These are phyloP conservation scores for Colletotrichum plurivorum DNA, from an alignment of 2,329 filamentous ascomycete species.

Conservation along the genomic window DNA sequence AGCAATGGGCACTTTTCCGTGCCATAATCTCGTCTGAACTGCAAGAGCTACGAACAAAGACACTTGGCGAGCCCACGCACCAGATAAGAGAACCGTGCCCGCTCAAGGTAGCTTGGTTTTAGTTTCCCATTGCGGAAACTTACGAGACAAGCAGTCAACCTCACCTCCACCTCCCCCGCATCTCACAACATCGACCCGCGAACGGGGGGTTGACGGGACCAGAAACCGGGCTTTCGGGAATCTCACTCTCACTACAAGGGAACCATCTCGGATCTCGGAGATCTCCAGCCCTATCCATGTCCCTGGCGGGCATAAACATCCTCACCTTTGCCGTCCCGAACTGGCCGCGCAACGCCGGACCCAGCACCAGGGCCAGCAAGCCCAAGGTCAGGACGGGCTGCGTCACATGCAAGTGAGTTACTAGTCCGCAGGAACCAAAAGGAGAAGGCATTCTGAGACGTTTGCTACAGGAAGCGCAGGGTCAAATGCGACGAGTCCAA, in stretches of 20 bases:
- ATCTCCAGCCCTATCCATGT: conserved; percentile 6
- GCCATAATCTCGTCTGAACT: not conserved
- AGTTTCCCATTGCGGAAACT: not conserved
- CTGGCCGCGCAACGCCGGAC: conserved; percentile 31
- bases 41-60: not conserved
- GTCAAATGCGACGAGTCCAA: conserved; percentile 35
- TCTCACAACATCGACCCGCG: not conserved
- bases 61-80: not conserved
- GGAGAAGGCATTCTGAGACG: conserved; percentile 1
- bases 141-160: conserved; percentile 8
- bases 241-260: not conserved
- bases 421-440: too few relatives aligned
- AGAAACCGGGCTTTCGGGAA: conserved; percentile 10
- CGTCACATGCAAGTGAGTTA: conserved; percentile 38
- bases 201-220: not conserved
- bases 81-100: not conserved
- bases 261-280: not conserved
- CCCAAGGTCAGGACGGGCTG: conserved; percentile 42
- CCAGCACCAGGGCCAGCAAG: conserved; percentile 35
- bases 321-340: conserved; percentile 34
- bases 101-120: too few relatives aligned
- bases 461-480: conserved; percentile 1
- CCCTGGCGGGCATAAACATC: conserved; percentile 10
- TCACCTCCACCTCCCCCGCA: not conserved
- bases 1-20: not conserved